Evolutionary conservation across 2,329 filamentous ascomycete genomes (phyloP).

Genomic region (Colletotrichum truncatum): DNA sequence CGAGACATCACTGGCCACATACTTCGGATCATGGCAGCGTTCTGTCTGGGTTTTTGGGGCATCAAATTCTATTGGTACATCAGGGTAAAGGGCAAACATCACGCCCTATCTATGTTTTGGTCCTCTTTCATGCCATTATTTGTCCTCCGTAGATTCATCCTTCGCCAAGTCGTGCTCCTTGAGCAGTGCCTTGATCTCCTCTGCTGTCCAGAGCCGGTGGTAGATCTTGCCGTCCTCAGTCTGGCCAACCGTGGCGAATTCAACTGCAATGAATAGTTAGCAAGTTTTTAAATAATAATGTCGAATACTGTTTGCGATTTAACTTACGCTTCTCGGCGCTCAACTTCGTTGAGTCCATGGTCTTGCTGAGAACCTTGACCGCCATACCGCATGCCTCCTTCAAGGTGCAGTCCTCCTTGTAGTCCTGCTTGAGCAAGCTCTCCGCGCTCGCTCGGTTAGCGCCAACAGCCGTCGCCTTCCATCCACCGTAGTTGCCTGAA

Average conservation of each 20-base stretch:
- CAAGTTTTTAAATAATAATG: too few species aligned
- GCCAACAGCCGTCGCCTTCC: constrained; percentile 98
- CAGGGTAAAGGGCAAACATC: constrained; percentile 23
- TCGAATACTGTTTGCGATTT: constrained; percentile 34
- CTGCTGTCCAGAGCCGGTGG: constrained; percentile 95
- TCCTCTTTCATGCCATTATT: constrained; percentile 47
- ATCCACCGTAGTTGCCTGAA: constrained; percentile 97
- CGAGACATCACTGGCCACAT: background rate
- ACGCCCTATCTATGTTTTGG: constrained; percentile 29
- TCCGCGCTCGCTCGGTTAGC: constrained; percentile 98
- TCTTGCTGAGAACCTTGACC: constrained; percentile 99
- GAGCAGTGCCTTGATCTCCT: constrained; percentile 93
- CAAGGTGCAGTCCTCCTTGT: constrained; percentile 96
- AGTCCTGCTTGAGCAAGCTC: constrained; percentile 97
- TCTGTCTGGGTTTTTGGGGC: constrained; percentile 7
- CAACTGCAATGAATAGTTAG: constrained; percentile 67
- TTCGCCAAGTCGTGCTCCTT: constrained; percentile 97
- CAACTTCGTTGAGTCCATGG: constrained; percentile 98
- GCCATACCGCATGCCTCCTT: constrained; percentile 97
- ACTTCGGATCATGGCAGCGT: constrained; percentile 8
- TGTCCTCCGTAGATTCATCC: constrained; percentile 77
- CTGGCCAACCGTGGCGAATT: constrained; percentile 97
- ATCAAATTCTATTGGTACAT: constrained; percentile 33
- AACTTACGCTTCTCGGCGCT: constrained; percentile 97
- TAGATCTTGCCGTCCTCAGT: constrained; percentile 97